A percentile compares a stretch with the other conserved stretches of the same genome.
Evolutionary conservation across 1,284 basidiomycete species (phyloP).

Genomic region (Leccinum insolens): DNA sequence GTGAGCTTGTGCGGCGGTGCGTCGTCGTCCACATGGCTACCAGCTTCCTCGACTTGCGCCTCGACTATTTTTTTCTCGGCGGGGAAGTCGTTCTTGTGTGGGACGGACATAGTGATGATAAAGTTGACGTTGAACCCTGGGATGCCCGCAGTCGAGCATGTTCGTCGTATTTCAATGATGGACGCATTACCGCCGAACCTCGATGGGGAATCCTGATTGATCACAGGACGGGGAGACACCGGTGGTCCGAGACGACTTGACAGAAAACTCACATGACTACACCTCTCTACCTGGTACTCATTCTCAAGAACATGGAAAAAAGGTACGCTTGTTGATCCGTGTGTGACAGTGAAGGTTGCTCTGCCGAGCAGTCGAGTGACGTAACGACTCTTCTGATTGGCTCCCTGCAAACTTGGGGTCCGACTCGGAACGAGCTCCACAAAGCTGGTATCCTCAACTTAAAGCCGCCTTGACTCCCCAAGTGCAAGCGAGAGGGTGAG

Average conservation of each 20-base stretch:
- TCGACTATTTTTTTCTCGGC: neutral
- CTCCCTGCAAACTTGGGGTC: neutral
- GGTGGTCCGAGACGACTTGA: neutral
- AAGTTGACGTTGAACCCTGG: neutral
- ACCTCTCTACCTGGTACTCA: neutral
- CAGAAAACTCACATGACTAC: neutral
- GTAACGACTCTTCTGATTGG: neutral
- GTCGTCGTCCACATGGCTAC: neutral
- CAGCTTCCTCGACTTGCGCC: neutral
- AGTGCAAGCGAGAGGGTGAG: neutral
- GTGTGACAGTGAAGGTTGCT: neutral
- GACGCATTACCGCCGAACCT: neutral
- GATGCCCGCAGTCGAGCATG: neutral
- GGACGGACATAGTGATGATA: neutral
- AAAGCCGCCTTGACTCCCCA: neutral
- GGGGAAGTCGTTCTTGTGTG: neutral
- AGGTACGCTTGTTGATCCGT: neutral
- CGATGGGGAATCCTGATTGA: neutral
- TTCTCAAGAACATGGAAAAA: slow-evolving; percentile 4
- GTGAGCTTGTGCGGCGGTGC: slow-evolving; percentile 14
- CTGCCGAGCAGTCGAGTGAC: neutral
- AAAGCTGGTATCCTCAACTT: neutral
- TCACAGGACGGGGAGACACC: neutral
- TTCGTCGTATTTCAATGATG: neutral
- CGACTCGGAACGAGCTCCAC: neutral